Evolutionary conservation across 179 eudicot species (phyloP), one percentile per base, ranked within the genome.

Genomic region (Silene coronaria): DNA sequence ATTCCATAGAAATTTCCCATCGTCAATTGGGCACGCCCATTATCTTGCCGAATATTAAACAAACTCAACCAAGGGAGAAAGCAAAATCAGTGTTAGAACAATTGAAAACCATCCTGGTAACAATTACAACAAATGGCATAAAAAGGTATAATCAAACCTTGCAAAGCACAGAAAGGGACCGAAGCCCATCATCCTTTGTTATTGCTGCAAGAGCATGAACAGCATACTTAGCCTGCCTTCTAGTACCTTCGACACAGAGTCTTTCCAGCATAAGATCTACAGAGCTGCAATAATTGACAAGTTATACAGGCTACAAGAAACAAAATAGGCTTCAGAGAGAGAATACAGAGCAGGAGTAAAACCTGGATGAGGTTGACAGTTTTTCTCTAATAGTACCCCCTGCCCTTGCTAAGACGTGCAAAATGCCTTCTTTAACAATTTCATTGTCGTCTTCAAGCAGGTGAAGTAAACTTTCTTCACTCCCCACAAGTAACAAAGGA

Each of bases 171-270:
- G 99, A 96, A 53, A 96, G 90, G 55, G 99, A 93, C 83, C 82
- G 86, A 58, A 91, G 92, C 26, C 99, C 99, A 78, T 88, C 99
- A 83, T 96, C 99, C 84, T 93, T 96, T 21, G 98, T 93, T 70
- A 96, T 90, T 61, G 96, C 90, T 23, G 97, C 98, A 79, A 96
- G 89, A 69, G 99, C 98, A 76, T 96, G 96, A 65, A 96, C 98
- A 83, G 99, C 97, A 87, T 96, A 91, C 84, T 96, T 96, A 64
- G 98, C 99, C 88, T 91, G 97, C 85, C 96, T 90, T 64, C 99
- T 78, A 74, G 91, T 91, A 67, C 98, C 99, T 85, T 96, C 99
- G 75, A 93, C 80, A 83, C 99, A 96, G 67, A 91, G 84, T 66
- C 92, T 87, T 84, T 96, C 99, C 72, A 93, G 89, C 74, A 89